Evolutionary conservation across 768 basidiomycete species (phyloP), one percentile per base, ranked within the genome.

Genomic region (Hygrophorus pudorinus): DNA sequence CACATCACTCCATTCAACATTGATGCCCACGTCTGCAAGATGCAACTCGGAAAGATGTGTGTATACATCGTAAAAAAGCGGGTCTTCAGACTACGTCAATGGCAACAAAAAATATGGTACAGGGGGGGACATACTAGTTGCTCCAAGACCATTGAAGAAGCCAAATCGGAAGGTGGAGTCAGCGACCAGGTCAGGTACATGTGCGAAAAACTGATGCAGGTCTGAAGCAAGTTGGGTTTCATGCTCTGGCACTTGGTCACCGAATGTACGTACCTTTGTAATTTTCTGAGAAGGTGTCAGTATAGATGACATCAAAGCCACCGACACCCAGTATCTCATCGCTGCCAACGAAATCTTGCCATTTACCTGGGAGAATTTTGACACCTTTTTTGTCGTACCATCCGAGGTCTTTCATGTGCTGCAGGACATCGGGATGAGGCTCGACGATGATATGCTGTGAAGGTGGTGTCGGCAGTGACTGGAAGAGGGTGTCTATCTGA

Each of bases 71-170:
- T 96, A 91, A 56, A 93, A 91, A 6, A 83, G 66, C 0, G 81
- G 70, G 65, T 93, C 91, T 94, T 55, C 20, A 48, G 36, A 49
- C 28, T 17, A 13, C 53, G 44, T 30, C 14, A 13, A 14, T 42
- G 31, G 36, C 21, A 47, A 34, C 2, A 33, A 38, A 43, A 27
- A 40, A 16, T 5, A 29, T 32, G 48, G n/a, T n/a, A n/a, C n/a
- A n/a, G n/a, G n/a, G n/a, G n/a, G n/a, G n/a, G 17, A 65, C 82
- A 59, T 56, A 85, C 89, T 91, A 6, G 91, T 97, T 24, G 93
- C 94, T 12, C 89, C 96, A 7, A 99, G 74, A 10, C 96, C 96
- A 56, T 99, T 90, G 73, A 98, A 99, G 65, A 98, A 99, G 48
- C 90, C 84, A 58, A 93, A 87, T 12, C 78, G 70, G n/a, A 85